phyloP scores from a whole-genome alignment of 73 alveolate species.

The Effrenium voratum region DNA sequence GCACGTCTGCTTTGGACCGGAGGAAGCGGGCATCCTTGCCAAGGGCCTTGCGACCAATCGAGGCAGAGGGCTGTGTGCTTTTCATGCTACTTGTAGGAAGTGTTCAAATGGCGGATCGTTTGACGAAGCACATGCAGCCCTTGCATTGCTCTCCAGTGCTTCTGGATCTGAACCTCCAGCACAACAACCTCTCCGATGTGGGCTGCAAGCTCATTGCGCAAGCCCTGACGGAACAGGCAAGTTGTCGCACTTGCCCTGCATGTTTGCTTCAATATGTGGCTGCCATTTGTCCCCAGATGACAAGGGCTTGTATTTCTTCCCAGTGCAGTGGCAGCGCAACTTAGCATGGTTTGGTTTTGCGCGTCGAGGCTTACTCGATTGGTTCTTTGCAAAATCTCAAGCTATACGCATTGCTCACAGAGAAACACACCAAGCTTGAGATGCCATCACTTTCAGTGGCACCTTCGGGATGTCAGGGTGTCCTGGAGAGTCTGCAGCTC shows the following conservation, averaged over 20 bases:
- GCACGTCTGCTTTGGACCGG: slow-evolving; percentile 92
- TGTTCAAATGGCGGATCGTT: not conserved
- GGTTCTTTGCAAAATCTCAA: too few species aligned
- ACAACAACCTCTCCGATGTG: slow-evolving; percentile 76
- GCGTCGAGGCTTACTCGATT: not conserved
- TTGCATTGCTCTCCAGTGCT: slow-evolving; percentile 28
- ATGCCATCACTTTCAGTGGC: too few species aligned
- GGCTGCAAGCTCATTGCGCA: slow-evolving; percentile 55
- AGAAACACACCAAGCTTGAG: too few species aligned
- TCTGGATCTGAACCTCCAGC: slow-evolving; percentile 93
- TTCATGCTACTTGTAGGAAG: not conserved
- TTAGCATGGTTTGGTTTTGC: not conserved
- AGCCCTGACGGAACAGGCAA: slow-evolving; percentile 80
- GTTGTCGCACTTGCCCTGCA: not conserved
- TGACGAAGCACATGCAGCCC: not conserved
- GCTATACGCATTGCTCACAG: too few species aligned
- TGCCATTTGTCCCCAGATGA: not conserved
- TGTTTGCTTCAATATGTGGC: not conserved
- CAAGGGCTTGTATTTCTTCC: not conserved
- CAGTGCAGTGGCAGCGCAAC: not conserved
- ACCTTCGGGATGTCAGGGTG: slow-evolving; percentile 71
- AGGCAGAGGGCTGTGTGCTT: slow-evolving; percentile 18
- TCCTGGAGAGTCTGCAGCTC: slow-evolving; percentile 66
- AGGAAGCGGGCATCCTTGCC: slow-evolving; percentile 69
- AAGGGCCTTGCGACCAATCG: slow-evolving; percentile 68